These are phyloP conservation scores for Liriodendron chinense DNA, from an alignment of 164 flowering plant species.

Conservation along the genomic window DNA sequence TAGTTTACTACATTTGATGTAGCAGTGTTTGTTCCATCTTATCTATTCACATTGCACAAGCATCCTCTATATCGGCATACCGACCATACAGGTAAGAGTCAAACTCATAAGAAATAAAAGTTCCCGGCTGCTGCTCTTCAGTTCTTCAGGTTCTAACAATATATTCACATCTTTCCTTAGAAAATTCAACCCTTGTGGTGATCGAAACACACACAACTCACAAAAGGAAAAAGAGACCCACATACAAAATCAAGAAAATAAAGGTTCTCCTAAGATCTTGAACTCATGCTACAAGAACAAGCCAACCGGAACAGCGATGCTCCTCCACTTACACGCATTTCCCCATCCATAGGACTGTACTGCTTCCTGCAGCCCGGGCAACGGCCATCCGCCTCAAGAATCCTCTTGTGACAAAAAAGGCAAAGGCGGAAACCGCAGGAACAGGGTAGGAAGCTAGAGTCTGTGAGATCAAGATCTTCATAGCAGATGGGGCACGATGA, in stretches of 20 bases:
- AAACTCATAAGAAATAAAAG: constrained; percentile 29
- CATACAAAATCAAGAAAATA: background rate
- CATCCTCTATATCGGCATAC: constrained; percentile 50
- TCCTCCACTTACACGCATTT: constrained; percentile 40
- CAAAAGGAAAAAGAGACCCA: background rate
- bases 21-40: constrained; percentile 46
- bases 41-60: constrained; percentile 58
- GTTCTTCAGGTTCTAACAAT: constrained; percentile 28
- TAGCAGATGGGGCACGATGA: constrained; percentile 85
- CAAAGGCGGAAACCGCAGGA: constrained; percentile 85
- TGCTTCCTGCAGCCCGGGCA: constrained; percentile 92
- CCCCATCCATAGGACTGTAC: constrained; percentile 41
- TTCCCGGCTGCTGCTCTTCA: constrained; percentile 19
- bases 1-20: background rate
- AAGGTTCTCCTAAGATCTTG: constrained; percentile 46
- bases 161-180: constrained; percentile 36
- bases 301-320: constrained; percentile 44
- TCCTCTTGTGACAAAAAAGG: constrained; percentile 92
- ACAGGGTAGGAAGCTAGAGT: constrained; percentile 83
- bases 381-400: constrained; percentile 82
- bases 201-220: background rate
- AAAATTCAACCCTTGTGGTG: constrained; percentile 14
- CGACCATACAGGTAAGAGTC: constrained; percentile 31
- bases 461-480: constrained; percentile 82
- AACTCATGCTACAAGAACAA: constrained; percentile 74